A percentile compares a stretch with the other conserved stretches of the same genome.
Evolutionary conservation across 176 grass and related monocot genomes (phyloP).

Genomic region (Thalia dealbata): DNA sequence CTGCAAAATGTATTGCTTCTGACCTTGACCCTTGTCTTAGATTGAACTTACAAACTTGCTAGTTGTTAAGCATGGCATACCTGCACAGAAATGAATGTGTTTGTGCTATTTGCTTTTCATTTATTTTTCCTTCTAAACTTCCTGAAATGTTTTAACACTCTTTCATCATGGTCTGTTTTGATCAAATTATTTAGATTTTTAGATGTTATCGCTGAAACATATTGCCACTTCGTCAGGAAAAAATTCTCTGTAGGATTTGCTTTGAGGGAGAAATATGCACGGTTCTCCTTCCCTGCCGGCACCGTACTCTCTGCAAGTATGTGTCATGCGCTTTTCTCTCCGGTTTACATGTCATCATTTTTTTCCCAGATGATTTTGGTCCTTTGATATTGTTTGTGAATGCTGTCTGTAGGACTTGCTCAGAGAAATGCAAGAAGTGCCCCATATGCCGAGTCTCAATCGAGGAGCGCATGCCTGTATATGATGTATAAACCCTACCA

Average conservation of each 20-base stretch:
- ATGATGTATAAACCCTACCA: slow-evolving; percentile 64
- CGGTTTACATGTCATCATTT: neutral
- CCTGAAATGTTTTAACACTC: too few relatives aligned
- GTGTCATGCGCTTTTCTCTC: neutral
- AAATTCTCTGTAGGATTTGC: slow-evolving; percentile 96
- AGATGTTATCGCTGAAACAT: neutral
- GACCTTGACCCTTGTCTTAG: slow-evolving; percentile 12
- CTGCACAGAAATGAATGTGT: too few relatives aligned
- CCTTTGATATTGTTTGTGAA: too few relatives aligned
- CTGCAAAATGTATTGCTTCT: slow-evolving; percentile 79
- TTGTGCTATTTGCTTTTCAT: too few relatives aligned
- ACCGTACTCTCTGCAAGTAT: slow-evolving; percentile 98
- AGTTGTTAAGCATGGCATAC: neutral
- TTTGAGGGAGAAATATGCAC: slow-evolving; percentile 93
- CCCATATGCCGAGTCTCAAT: slow-evolving; percentile 85
- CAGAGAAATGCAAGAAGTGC: slow-evolving; percentile 96
- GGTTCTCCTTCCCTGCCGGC: slow-evolving; percentile 86
- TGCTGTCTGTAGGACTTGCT: slow-evolving; percentile 41
- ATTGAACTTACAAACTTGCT: neutral
- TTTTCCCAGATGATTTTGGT: too few relatives aligned
- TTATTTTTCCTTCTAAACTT: too few relatives aligned
- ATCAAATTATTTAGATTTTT: neutral
- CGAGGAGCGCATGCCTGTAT: slow-evolving; percentile 84
- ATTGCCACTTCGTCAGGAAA: slow-evolving; percentile 46
- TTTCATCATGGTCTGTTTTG: too few relatives aligned